Base-by-base conservation (phyloP, 768 basidiomycete species). In the Termitomyces sp. region DNA sequence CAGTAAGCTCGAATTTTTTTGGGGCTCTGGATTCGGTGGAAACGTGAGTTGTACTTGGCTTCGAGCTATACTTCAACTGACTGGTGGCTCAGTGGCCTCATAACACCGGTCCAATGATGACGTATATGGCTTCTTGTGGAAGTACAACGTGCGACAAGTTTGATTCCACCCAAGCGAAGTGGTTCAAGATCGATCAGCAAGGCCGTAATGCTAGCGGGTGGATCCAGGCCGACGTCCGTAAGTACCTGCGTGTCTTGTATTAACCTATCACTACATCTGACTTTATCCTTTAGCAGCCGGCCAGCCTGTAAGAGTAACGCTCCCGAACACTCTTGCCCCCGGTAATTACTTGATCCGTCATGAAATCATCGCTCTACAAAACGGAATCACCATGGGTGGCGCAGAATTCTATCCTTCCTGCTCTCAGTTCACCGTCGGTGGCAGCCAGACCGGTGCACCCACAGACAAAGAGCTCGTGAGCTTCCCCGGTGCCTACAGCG, bases 381-480 rank as follows among this genome's bases (percentile, higher is more conserved):
- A 84, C 45, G 89, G 79, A 6, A 74, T 65, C n/a, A 60, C 64
- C 2, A 10, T 64, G 17, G 83, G 84, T 5, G 87, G 86, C 19
- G 89, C 88, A 0, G 90, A 93, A 70, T 92, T 91, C 70, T 93
- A 93, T 67, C 84, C 87, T 0, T 80, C 81, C 27, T 93, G 90
- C 68, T 75, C 79, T 3, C 79, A 85, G 69, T 66, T 88, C 59
- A 71, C 66, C 39, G 68, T 91, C 37, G 70, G 76, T 2, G 88
- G 89, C 11, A 77, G 72, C 50, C 77, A 77, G 44, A 77, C 75
- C 1, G 84, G 80, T 14, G 66, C 59, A 1, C 84, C 86, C 3
- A 63, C 66, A 0, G 23, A 68, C 4, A 69, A 64, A 57, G 80
- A 85, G 48, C 81, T 83, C 34, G 88, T 88, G 40, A 74, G 70